Percentiles rank a stretch among this genome's conserved stretches.
These are phyloP conservation scores for Didymella sp. DNA, from an alignment of 2,329 filamentous ascomycete genomes.

Conservation along the genomic window DNA sequence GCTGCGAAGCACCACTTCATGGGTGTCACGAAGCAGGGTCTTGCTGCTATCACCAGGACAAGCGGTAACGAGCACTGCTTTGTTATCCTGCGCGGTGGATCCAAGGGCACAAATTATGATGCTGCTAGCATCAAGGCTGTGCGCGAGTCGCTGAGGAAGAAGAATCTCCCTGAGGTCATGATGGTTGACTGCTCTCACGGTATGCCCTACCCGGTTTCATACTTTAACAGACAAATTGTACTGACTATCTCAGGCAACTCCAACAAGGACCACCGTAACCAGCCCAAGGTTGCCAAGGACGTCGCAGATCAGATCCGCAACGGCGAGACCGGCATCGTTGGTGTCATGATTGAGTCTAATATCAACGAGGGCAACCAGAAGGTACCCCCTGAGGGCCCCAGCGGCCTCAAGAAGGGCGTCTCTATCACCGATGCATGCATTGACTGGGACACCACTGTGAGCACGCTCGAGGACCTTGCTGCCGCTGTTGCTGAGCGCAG, in stretches of 20 bases:
- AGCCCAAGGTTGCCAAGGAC: constrained; percentile 86
- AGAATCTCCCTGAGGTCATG: constrained; percentile 85
- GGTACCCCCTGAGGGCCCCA: constrained; percentile 80
- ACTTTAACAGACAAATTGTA: background rate
- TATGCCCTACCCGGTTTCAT: constrained; percentile 51
- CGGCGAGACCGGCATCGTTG: constrained; percentile 87
- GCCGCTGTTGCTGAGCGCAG: constrained; percentile 81
- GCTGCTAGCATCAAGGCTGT: constrained; percentile 79
- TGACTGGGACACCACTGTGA: constrained; percentile 84
- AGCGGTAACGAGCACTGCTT: constrained; percentile 96
- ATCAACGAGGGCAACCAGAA: constrained; percentile 84
- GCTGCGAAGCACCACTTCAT: constrained; percentile 94
- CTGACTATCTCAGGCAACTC: constrained; percentile 76
- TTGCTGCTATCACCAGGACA: constrained; percentile 93
- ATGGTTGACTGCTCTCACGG: constrained; percentile 99
- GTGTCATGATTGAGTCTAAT: constrained; percentile 99
- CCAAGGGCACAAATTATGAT: constrained; percentile 92
- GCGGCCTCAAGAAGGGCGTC: constrained; percentile 82
- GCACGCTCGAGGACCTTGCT: constrained; percentile 83
- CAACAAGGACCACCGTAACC: constrained; percentile 95
- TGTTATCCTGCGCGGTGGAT: constrained; percentile 91
- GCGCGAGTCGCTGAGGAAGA: constrained; percentile 79
- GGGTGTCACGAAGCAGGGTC: constrained; percentile 96
- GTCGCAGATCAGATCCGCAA: constrained; percentile 85
- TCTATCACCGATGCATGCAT: constrained; percentile 98